A percentile compares a stretch with the other conserved stretches of the same genome.
phyloP scores from a whole-genome alignment of 805 yeast genomes.

The Grigorovia transvaalensis region DNA sequence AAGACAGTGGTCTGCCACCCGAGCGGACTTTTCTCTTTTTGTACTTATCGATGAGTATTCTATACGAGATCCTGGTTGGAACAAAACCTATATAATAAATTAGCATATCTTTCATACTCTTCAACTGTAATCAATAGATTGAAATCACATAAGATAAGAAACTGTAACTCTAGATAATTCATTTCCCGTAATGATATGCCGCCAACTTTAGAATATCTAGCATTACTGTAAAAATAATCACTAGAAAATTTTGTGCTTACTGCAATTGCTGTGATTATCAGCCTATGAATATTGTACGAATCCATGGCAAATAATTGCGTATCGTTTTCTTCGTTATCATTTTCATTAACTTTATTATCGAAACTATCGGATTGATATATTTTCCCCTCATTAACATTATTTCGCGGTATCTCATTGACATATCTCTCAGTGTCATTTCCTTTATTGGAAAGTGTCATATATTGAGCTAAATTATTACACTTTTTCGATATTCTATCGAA shows the following conservation, averaged over 20 bases:
- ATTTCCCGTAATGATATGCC: conserved; percentile 89
- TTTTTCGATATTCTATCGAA: conserved; percentile 88
- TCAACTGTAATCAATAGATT: conserved; percentile 78
- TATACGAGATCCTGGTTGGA: background rate
- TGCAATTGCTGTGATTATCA: conserved; percentile 89
- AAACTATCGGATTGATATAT: no score
- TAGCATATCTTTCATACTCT: conserved; percentile 86
- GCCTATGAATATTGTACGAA: conserved; percentile 86
- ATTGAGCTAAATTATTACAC: conserved; percentile 16
- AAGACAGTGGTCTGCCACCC: background rate
- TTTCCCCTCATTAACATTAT: background rate
- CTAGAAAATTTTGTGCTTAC: conserved; percentile 91
- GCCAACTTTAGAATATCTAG: conserved; percentile 91
- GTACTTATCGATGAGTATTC: background rate
- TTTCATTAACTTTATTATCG: background rate
- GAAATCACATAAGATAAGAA: conserved; percentile 74
- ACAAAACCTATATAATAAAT: conserved; percentile 59
- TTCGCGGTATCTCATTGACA: background rate
- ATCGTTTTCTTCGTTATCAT: conserved; percentile 4
- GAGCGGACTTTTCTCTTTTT: background rate
- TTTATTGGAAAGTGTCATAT: conserved; percentile 7
- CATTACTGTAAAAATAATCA: conserved; percentile 88
- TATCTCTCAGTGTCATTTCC: background rate
- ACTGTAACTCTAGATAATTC: conserved; percentile 85
- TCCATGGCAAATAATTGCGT: conserved; percentile 86